A percentile compares a stretch with the other conserved stretches of the same genome.
phyloP scores from a whole-genome alignment of 75 land plant genomes.

The Sequoia sempervirens region DNA sequence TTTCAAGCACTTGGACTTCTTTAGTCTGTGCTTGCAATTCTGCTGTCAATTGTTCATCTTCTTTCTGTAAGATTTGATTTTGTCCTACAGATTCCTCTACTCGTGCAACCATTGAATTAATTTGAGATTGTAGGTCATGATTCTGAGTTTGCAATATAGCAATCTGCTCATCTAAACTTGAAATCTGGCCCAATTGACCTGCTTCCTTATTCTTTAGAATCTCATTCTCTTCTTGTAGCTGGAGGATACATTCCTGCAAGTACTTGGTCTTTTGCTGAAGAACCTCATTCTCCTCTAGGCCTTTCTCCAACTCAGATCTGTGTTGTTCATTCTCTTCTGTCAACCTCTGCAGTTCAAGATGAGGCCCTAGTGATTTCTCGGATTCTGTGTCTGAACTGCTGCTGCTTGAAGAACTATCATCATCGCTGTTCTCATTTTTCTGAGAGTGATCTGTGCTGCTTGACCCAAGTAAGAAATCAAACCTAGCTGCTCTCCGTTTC shows the following conservation, averaged over 20 bases:
- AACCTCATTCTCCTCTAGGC: background rate
- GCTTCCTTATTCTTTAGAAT: background rate
- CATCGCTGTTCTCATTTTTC: background rate
- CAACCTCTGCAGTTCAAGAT: background rate
- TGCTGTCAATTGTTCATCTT: slow-evolving; percentile 2
- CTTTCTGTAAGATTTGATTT: background rate
- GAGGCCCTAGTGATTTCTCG: background rate
- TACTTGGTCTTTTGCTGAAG: slow-evolving; percentile 7
- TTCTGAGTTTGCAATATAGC: background rate
- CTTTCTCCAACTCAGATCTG: slow-evolving; percentile 1
- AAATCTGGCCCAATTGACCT: background rate
- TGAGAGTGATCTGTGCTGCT: slow-evolving; percentile 17
- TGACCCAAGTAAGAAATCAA: slow-evolving; percentile 50
- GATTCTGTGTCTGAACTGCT: background rate
- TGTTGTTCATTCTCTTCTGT: background rate
- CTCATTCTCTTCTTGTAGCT: slow-evolving; percentile 9
- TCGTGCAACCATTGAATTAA: slow-evolving; percentile 1
- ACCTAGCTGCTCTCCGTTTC: slow-evolving; percentile 42
- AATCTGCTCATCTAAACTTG: background rate
- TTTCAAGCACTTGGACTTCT: background rate
- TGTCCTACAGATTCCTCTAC: background rate
- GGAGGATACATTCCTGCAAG: background rate
- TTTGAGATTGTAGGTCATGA: slow-evolving; percentile 5
- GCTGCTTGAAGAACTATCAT: slow-evolving; percentile 3
- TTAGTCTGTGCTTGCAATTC: background rate